phyloP scores from a whole-genome alignment of 164 flowering plant genomes.

The Vitis rupestris region DNA sequence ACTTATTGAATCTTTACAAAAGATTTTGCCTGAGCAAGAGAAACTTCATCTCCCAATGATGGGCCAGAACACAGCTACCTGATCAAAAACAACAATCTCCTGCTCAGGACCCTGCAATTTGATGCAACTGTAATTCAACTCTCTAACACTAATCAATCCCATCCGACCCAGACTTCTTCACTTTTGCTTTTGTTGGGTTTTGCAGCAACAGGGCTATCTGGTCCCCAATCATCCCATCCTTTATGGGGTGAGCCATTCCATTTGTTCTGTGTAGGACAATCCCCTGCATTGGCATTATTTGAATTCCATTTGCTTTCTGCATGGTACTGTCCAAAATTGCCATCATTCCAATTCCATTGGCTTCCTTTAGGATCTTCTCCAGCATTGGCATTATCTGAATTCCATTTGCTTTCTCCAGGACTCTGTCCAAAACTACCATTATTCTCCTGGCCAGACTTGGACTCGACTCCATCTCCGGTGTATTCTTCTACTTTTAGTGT shows the following conservation, averaged over 20 bases:
- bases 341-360: no score
- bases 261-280: background rate
- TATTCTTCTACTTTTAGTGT: conserved; percentile 19
- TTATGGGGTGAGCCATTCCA: background rate
- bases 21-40: no score
- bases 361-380: background rate
- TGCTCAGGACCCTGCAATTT: background rate
- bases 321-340: no score
- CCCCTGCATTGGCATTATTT: no score
- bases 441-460: background rate
- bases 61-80: no score
- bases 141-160: conserved; percentile 8
- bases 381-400: background rate
- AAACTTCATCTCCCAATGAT: no score
- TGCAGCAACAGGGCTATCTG: conserved; percentile 5
- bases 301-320: no score
- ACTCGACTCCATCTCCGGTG: conserved; percentile 12
- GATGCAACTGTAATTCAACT: background rate
- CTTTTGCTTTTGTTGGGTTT: conserved; percentile 1
- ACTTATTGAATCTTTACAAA: no score
- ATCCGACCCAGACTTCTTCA: conserved; percentile 18
- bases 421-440: no score
- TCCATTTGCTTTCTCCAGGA: no score
- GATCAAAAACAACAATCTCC: no score
- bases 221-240: conserved; percentile 26